Conservation (phyloP, 176 grass and related monocot species). For the Leersia perrieri region DNA sequence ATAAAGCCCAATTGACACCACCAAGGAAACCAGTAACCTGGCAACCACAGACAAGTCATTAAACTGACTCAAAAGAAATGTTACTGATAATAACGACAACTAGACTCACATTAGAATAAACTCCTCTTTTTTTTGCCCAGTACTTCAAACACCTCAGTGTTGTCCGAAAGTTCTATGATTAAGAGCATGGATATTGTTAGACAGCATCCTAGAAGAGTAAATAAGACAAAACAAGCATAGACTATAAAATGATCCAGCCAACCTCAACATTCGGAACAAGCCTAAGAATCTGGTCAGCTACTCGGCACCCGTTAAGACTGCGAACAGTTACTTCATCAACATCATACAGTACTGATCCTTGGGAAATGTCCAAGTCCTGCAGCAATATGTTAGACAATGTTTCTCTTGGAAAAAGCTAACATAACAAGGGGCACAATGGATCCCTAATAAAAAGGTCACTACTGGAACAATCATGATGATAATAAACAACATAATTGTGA, state of each 20-base stretch:
- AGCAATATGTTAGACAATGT: constrained; percentile 30
- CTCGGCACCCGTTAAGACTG: constrained; percentile 98
- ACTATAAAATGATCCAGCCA: constrained; percentile 20
- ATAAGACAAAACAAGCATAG: constrained; percentile 7
- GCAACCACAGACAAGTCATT: not conserved
- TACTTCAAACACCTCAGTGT: constrained; percentile 84
- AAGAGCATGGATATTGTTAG: constrained; percentile 11
- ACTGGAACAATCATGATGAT: not conserved
- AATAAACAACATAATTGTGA: not conserved
- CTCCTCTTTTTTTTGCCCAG: constrained; percentile 88
- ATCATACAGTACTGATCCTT: constrained; percentile 78
- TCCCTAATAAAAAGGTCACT: constrained; percentile 5
- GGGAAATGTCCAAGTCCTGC: constrained; percentile 91
- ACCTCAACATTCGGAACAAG: constrained; percentile 93
- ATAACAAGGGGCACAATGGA: not conserved
- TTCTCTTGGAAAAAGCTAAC: constrained; percentile 22
- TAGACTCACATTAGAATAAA: constrained; percentile 86
- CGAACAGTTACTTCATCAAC: constrained; percentile 87
- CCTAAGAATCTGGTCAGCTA: constrained; percentile 89
- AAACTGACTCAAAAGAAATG: not conserved
- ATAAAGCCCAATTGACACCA: constrained; percentile 93
- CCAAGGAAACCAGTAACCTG: constrained; percentile 98
- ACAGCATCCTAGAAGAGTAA: constrained; percentile 1
- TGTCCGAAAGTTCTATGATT: constrained; percentile 75
- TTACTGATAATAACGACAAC: not conserved